Evolutionary conservation across 2,329 filamentous ascomycete species (phyloP).

Genomic region (Mycosphaerella arachidis): DNA sequence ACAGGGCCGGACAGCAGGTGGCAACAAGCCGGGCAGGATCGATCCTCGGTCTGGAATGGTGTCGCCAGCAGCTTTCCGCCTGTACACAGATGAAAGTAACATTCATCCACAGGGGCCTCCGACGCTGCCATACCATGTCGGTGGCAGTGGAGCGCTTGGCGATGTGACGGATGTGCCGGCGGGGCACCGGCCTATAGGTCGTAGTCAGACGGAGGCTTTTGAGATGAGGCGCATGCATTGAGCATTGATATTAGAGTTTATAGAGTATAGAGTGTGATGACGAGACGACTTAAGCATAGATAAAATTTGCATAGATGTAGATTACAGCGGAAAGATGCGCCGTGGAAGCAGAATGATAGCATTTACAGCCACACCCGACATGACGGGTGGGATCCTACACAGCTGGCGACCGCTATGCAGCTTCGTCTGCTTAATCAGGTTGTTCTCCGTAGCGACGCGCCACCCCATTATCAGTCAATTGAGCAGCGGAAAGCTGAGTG

Average conservation of each 20-base stretch:
- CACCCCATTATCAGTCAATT: no score
- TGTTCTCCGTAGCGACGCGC: no score
- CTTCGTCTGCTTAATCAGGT: no score
- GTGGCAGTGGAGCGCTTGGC: constrained; percentile 15
- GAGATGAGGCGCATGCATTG: constrained; percentile 26
- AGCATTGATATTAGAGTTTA: background rate
- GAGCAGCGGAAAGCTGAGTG: no score
- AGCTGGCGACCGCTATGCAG: no score
- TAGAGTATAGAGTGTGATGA: background rate
- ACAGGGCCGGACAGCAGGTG: constrained; percentile 1
- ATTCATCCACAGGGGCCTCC: constrained; percentile 18
- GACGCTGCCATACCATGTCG: constrained; percentile 16
- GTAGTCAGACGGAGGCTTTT: constrained; percentile 29
- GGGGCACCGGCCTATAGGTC: constrained; percentile 13
- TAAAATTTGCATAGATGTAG: background rate
- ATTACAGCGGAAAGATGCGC: background rate
- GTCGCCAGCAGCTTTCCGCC: constrained; percentile 29
- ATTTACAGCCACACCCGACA: background rate
- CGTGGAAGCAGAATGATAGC: background rate
- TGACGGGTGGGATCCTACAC: no score
- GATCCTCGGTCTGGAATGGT: constrained; percentile 33
- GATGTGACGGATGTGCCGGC: constrained; percentile 16
- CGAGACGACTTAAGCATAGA: background rate
- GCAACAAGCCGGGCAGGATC: constrained; percentile 16
- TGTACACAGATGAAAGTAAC: constrained; percentile 29